A percentile compares a stretch with the other conserved stretches of the same genome.
phyloP scores from a whole-genome alignment of 2,329 filamentous ascomycete genomes.

The Anisogramma anomala region DNA sequence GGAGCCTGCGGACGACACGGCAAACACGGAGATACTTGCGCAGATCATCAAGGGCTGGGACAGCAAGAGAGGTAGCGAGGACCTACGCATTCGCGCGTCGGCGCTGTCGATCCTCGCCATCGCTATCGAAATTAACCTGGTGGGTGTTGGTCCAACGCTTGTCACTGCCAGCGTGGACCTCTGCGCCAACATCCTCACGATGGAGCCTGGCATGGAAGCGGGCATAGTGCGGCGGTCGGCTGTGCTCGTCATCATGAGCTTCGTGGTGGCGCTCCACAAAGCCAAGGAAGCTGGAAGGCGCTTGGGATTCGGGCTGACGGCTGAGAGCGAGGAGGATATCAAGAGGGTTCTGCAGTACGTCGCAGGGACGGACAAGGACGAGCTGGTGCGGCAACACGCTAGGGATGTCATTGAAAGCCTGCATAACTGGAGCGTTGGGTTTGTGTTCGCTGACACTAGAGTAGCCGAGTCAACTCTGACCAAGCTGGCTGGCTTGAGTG shows the following conservation, averaged over 20 bases:
- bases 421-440: constrained; percentile 44
- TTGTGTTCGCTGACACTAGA: constrained; percentile 15
- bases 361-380: constrained; percentile 54
- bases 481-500: constrained; percentile 32
- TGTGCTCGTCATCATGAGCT: constrained; percentile 48
- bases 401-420: constrained; percentile 55
- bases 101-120: constrained; percentile 54
- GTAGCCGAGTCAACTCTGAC: constrained; percentile 14
- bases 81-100: constrained; percentile 57
- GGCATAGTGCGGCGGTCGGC: constrained; percentile 57
- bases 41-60: constrained; percentile 58
- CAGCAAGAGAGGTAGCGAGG: constrained; percentile 52
- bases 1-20: constrained; percentile 30
- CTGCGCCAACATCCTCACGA: constrained; percentile 47
- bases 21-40: constrained; percentile 38
- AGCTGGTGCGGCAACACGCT: constrained; percentile 55
- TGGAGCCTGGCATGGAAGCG: constrained; percentile 49
- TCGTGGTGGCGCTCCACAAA: constrained; percentile 48
- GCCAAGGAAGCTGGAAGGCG: constrained; percentile 35
- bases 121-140: constrained; percentile 48
- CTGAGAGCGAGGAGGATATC: constrained; percentile 49
- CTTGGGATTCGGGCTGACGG: constrained; percentile 42
- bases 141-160: constrained; percentile 40
- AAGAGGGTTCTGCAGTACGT: constrained; percentile 51
- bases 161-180: constrained; percentile 50